Base-by-base conservation (phyloP, 1,139 yeast species). In the Candida sanyaensis region DNA sequence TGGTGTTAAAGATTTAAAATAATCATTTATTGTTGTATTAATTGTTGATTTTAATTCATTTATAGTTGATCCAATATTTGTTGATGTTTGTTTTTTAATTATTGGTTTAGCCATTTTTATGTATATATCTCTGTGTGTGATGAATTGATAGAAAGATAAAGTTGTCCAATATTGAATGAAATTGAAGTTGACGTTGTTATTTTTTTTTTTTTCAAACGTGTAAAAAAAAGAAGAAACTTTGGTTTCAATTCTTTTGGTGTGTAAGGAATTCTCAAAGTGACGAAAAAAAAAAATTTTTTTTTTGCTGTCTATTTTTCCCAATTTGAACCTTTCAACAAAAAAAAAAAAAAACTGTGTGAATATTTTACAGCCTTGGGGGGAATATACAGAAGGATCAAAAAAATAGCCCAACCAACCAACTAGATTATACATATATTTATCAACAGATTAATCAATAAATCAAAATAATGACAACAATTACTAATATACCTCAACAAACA, bases 21-120 rank as follows among this genome's bases (percentile, higher is more conserved):
- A 85, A 43, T 80, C 75, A 36, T 68, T 58, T 53, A 72, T 70
- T 7, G 89, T 78, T 40, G 77, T 67, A 24, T 59, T 55, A 29
- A 84, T 62, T 1, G 88, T 82, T 33, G 72, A 71, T 11, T 62
- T 51, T 55, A 84, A 73, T 53, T 83, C 87, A 37, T 61, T 55
- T 29, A 68, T 32, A 2, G 54, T 53, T 11, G 47, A 30, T 11
- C 28, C 37, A 9, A 31, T 13, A 6, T 17, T 31, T 23, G 42
- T 31, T 23, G 42, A 17, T 31, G 29, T 7, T 30, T 26, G 31
- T 40, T 40, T 40, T 28, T 40, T 43, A 5, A 43, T 21, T 21
- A 47, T 45, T 30, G 50, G 42, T 44, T 42, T 41, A 23, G 50
- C 34, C 37, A 38, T 40, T 31, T 31, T 12, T 12, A 31, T 31